phyloP scores from a whole-genome alignment of 2,329 filamentous ascomycete species.

The Penicillium verrucosum region DNA sequence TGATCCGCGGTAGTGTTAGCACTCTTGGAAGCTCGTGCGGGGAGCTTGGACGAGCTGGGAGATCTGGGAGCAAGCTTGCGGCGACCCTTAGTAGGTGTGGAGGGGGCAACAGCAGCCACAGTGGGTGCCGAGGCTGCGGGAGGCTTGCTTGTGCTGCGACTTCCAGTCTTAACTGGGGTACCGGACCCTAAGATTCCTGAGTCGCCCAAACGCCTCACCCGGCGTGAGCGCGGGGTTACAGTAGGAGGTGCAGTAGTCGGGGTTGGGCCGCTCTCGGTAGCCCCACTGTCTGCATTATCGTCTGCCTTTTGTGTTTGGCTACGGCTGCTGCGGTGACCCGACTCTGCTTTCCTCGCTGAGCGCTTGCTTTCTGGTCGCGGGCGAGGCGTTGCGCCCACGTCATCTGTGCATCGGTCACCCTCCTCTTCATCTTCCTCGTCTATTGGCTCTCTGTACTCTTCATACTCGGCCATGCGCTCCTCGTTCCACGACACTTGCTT shows the following conservation, averaged over 20 bases:
- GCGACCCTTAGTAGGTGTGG: conserved; percentile 30
- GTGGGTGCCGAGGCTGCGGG: conserved; percentile 11
- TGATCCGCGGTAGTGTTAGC: conserved; percentile 1
- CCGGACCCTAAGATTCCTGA: conserved; percentile 23
- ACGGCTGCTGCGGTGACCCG: conserved; percentile 25
- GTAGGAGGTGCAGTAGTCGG: conserved; percentile 23
- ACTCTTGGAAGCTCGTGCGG: conserved; percentile 20
- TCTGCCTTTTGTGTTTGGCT: conserved; percentile 21
- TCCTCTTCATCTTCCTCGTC: conserved; percentile 14
- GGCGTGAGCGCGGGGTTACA: conserved; percentile 30
- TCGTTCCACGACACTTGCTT: conserved; percentile 42
- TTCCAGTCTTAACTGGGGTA: conserved; percentile 23
- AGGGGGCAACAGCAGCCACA: conserved; percentile 15
- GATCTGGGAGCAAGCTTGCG: conserved; percentile 38
- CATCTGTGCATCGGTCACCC: conserved; percentile 16
- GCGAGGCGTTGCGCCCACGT: conserved; percentile 18
- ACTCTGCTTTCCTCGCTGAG: conserved; percentile 23
- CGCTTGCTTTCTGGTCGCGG: conserved; percentile 18
- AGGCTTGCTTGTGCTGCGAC: conserved; percentile 21
- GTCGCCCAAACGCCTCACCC: conserved; percentile 32
- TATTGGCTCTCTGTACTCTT: conserved; percentile 23
- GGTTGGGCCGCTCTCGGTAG: conserved; percentile 12
- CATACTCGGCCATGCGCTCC: conserved; percentile 36
- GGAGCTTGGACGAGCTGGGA: conserved; percentile 23
- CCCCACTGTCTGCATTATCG: conserved; percentile 9